Base-by-base conservation (phyloP, 1,284 basidiomycete species). In the Paramarasmius palmivorus region DNA sequence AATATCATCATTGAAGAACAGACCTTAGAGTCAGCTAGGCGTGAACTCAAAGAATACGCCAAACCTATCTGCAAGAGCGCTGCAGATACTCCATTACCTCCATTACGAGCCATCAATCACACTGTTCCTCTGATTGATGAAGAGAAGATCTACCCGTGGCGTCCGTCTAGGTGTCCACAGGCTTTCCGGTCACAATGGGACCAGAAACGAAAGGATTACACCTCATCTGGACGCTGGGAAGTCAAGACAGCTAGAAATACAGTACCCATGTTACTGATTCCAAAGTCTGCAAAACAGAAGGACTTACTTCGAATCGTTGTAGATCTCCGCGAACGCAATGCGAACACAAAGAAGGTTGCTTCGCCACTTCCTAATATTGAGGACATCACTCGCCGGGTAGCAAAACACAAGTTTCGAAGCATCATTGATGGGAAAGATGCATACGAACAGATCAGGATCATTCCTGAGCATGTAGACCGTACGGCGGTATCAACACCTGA, bases 201-300 rank as follows among this genome's bases (percentile, higher is more conserved):
- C 29, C 41, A 45, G 20, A 52, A 52, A 32, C 39, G 56, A 0
- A 66, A 63, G 0, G 36, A 65, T 0, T 73, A 72, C 51, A 17
- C 72, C 0, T 25, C 50, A 6, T 58, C 63, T 0, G 66, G 65
- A 0, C 53, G 61, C 0, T 75, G 71, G 73, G 52, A 60, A 29
- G 44, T 71, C 0, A 61, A 59, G 0, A 65, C 59, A 0, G 54
- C 59, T 0, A 46, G 53, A 0, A 73, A 73, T 42, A 68, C 67
- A 0, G 56, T 68, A 0, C 72, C 71, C 0, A 73, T 74, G 71
- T 35, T 76, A 2, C 55, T 72, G 0, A 64, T 74, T 0, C 42
- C 50, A 0, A 73, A 73, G 45, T 38, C 60, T 2, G 60, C 56
- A n/a, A 60, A 61, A 1, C 1, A 55, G 61, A 20, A 57, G 50